Evolutionary conservation across 2,329 filamentous ascomycete species (phyloP).

Genomic region (Colletotrichum destructivum): DNA sequence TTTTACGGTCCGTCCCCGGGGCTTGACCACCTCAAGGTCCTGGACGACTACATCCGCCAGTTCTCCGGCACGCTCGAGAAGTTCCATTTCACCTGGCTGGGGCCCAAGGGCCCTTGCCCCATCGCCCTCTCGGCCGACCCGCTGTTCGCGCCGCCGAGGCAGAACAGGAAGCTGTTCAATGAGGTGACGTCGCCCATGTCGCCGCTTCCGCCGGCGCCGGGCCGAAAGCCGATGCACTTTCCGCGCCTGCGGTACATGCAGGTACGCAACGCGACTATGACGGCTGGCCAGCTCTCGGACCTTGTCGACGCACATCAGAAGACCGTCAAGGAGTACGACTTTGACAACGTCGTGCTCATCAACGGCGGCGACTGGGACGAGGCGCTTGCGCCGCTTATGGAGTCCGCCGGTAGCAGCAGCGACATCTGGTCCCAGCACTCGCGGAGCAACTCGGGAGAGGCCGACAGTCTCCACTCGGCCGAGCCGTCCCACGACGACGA

Average conservation of each 20-base stretch:
- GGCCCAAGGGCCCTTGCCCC: slow-evolving; percentile 80
- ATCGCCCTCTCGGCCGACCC: slow-evolving; percentile 79
- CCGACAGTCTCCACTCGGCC: slow-evolving; percentile 45
- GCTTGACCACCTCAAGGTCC: slow-evolving; percentile 80
- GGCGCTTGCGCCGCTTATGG: slow-evolving; percentile 80
- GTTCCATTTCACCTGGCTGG: slow-evolving; percentile 84
- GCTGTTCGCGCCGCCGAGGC: slow-evolving; percentile 72
- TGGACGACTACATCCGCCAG: slow-evolving; percentile 83
- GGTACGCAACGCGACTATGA: slow-evolving; percentile 81
- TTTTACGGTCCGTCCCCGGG: slow-evolving; percentile 72
- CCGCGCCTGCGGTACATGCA: slow-evolving; percentile 77
- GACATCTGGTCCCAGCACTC: slow-evolving; percentile 60
- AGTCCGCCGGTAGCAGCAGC: slow-evolving; percentile 52
- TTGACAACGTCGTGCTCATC: slow-evolving; percentile 81
- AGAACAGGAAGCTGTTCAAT: slow-evolving; percentile 72
- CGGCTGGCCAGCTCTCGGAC: slow-evolving; percentile 77
- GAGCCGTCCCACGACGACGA: slow-evolving; percentile 49
- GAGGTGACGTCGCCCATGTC: slow-evolving; percentile 78
- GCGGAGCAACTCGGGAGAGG: slow-evolving; percentile 51
- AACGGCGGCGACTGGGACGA: slow-evolving; percentile 84
- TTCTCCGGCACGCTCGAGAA: slow-evolving; percentile 78
- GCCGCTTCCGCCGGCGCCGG: slow-evolving; percentile 67
- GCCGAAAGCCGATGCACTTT: slow-evolving; percentile 74
- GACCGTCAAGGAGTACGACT: slow-evolving; percentile 83
- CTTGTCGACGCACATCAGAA: slow-evolving; percentile 78